phyloP scores from a whole-genome alignment of 2,329 filamentous ascomycete genomes.

The Exophiala calicioides region DNA sequence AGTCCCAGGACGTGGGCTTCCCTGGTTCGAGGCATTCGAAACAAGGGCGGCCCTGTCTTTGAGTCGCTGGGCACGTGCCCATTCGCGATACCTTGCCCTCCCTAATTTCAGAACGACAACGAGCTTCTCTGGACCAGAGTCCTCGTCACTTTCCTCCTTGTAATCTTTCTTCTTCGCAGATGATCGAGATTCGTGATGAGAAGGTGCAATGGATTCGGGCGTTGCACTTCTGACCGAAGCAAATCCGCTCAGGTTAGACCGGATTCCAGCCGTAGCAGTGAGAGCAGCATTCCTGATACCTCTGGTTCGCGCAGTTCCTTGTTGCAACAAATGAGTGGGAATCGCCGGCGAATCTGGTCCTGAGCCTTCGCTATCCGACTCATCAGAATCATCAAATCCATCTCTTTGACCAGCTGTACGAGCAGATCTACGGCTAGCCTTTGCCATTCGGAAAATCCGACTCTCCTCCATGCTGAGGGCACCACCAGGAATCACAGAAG shows the following conservation, averaged over 20 bases:
- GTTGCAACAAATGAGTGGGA: slow-evolving; percentile 63
- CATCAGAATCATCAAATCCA: slow-evolving; percentile 75
- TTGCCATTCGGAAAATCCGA: slow-evolving; percentile 77
- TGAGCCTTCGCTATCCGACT: slow-evolving; percentile 81
- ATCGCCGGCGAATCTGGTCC: slow-evolving; percentile 81
- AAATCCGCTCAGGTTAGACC: slow-evolving; percentile 64
- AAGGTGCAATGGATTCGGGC: slow-evolving; percentile 66
- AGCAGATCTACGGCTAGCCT: slow-evolving; percentile 55
- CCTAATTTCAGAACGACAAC: slow-evolving; percentile 75
- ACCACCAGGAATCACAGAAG: slow-evolving; percentile 86
- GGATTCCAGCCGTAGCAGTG: slow-evolving; percentile 82
- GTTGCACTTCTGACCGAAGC: slow-evolving; percentile 75
- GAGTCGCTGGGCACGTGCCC: slow-evolving; percentile 55
- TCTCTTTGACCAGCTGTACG: slow-evolving; percentile 61
- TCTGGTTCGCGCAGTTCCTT: slow-evolving; percentile 79
- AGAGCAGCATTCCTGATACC: slow-evolving; percentile 86
- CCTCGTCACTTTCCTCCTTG: slow-evolving; percentile 76
- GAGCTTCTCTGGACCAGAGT: slow-evolving; percentile 60
- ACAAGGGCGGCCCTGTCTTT: slow-evolving; percentile 41
- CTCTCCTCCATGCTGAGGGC: slow-evolving; percentile 79
- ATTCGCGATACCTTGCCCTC: slow-evolving; percentile 69
- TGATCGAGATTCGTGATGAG: slow-evolving; percentile 71
- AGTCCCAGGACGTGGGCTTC: slow-evolving; percentile 30
- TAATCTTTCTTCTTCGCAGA: slow-evolving; percentile 65
- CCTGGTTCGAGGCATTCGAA: slow-evolving; percentile 30